Percentiles rank a stretch among this genome's conserved stretches.
These are phyloP conservation scores for Quercus dentata DNA, from an alignment of 306 rosid genomes.

Conservation along the genomic window DNA sequence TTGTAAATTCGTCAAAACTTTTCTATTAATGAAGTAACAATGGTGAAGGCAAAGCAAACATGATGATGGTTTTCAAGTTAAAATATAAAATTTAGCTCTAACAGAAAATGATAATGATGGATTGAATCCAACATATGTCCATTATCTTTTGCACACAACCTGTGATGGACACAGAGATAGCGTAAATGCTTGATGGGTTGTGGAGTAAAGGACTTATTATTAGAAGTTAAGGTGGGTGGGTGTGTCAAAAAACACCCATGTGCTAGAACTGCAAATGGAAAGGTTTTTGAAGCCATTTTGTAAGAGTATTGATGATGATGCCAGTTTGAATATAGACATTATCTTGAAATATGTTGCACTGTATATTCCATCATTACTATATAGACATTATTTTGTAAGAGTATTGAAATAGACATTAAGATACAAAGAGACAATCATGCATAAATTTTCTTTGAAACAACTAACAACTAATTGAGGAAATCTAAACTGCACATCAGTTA, in stretches of 20 bases:
- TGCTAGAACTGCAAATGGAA: conserved; percentile 28
- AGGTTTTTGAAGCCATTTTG: conserved; percentile 21
- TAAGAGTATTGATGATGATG: neutral
- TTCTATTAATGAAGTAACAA: neutral
- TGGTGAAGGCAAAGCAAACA: neutral
- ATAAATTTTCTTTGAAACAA: neutral
- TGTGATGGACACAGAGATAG: conserved; percentile 13
- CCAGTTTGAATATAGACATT: neutral
- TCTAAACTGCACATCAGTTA: neutral
- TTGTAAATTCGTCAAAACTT: neutral
- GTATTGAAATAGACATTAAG: neutral
- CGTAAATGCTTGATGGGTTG: conserved; percentile 17
- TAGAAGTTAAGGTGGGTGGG: conserved; percentile 11
- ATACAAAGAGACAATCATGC: neutral
- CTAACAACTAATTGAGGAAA: neutral
- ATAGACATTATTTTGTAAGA: no score
- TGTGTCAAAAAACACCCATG: conserved; percentile 4
- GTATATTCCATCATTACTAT: no score
- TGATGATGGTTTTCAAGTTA: neutral
- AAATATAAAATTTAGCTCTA: neutral
- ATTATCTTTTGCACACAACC: conserved; percentile 7
- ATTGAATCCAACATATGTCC: neutral
- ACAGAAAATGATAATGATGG: neutral
- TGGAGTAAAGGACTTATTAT: neutral
- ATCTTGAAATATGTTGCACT: no score